Base-by-base conservation (phyloP, 2,329 filamentous ascomycete species). In the Cercospora sp. region DNA sequence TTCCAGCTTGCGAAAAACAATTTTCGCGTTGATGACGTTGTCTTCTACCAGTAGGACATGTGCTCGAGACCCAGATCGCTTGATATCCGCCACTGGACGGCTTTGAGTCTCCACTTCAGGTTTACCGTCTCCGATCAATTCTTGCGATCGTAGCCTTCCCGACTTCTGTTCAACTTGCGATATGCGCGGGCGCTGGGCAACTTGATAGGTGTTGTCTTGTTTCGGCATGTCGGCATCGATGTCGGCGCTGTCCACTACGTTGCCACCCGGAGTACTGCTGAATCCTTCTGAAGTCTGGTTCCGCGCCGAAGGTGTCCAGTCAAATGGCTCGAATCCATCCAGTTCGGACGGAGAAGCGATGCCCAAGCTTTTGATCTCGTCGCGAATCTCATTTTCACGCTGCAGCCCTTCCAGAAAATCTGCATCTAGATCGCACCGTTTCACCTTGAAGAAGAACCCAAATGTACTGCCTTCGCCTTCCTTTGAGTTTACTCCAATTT, bases 401-500 rank as follows among this genome's bases (percentile, higher is more conserved):
- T 68, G 62, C n/a, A 36, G 55, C 1, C 33, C 62, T 2, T 68
- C 61, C 28, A 48, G 23, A 3, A 55, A 51, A 13, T 63, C 57
- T 2, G 62, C 55, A 13, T 68, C 60, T 2, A 45, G 33, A 20
- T 69, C 65, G 16, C 63, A 63, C n/a, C 68, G 45, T 26, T 66
- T 68, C 10, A 72, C 72, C 53, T 71, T 73, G 73, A 83, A 77
- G 71, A 82, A 83, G 72, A 84, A 84, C 1, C 78, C 80, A 67
- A 84, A 83, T 0, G 80, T 82, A 10, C 78, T 80, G 10, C 77
- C 77, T 33, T 78, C 65, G 1, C 79, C 79, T 6, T 77, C 71
- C 4, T 71, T 67, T 4, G 80, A 81, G 2, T 75, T 76, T 12
- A 83, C 82, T 2, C 82, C 82, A 57, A 84, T 83, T 45, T 83